phyloP scores from a whole-genome alignment of 2,329 filamentous ascomycete genomes.

The Leptographium lundbergii region DNA sequence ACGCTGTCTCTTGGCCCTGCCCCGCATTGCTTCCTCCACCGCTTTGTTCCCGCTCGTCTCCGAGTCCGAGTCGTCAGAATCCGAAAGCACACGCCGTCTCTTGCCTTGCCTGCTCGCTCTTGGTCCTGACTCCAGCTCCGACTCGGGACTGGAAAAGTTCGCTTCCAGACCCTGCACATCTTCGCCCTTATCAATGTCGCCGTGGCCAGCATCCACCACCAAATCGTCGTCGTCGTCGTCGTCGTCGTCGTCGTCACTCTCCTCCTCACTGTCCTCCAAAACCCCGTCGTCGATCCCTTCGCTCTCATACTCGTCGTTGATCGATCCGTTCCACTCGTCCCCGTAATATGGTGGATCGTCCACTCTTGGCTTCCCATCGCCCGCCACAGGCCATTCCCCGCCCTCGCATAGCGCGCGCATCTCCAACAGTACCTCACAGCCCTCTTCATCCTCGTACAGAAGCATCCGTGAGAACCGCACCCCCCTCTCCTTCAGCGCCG shows the following conservation, averaged over 20 bases:
- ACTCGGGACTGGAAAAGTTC: constrained; percentile 7
- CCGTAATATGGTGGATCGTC: constrained; percentile 1
- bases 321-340: not conserved
- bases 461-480: constrained; percentile 10
- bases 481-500: constrained; percentile 1
- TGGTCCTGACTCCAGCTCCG: not conserved
- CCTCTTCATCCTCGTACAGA: constrained; percentile 1
- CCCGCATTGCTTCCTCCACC: not conserved
- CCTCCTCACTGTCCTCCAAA: constrained; percentile 12
- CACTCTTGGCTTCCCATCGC: constrained; percentile 1
- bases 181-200: not conserved
- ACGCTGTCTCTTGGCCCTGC: not conserved
- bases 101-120: not conserved
- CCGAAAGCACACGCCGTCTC: constrained; percentile 7
- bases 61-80: constrained; percentile 6
- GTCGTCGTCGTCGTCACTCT: constrained; percentile 3
- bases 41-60: not conserved
- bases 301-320: constrained; percentile 2
- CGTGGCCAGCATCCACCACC: not conserved
- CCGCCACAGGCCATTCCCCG: constrained; percentile 7
- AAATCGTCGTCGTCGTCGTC: not conserved
- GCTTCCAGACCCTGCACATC: not conserved
- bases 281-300: constrained; percentile 3
- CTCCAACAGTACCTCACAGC: not conserved
- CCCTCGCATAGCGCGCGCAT: not conserved